Conservation (phyloP, 148 eudicot species). For the Cornus florida region DNA sequence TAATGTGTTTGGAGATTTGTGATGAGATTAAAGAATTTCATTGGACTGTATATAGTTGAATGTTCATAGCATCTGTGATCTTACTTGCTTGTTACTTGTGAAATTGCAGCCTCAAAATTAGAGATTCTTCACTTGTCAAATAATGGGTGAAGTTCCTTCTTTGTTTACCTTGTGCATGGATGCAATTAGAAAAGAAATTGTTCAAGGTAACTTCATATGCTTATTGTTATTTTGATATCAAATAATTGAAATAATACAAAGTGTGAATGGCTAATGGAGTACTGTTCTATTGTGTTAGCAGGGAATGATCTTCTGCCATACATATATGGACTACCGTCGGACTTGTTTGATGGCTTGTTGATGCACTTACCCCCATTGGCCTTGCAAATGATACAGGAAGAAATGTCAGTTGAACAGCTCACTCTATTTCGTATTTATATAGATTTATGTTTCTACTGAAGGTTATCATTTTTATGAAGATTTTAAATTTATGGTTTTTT, state of each 20-base stretch:
- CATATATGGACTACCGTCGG: slow-evolving; percentile 60
- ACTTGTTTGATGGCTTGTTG: slow-evolving; percentile 67
- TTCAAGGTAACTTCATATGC: slow-evolving; percentile 28
- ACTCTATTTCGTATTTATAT: background rate
- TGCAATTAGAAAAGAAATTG: slow-evolving; percentile 33
- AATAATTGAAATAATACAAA: background rate
- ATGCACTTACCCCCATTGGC: slow-evolving; percentile 62
- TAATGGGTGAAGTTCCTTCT: slow-evolving; percentile 25
- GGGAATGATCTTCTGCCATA: slow-evolving; percentile 46
- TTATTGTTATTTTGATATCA: background rate
- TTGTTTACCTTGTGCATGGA: slow-evolving; percentile 38
- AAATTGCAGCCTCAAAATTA: background rate
- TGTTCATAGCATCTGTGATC: background rate
- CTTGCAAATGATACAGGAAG: slow-evolving; percentile 53
- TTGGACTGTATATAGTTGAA: background rate
- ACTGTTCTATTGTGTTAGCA: slow-evolving; percentile 1
- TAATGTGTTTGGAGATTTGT: too few species aligned
- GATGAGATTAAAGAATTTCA: too few species aligned
- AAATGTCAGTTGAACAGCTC: slow-evolving; percentile 39
- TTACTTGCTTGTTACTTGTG: background rate
- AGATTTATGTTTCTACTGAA: background rate
- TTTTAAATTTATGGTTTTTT: too few species aligned
- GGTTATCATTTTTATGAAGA: too few species aligned
- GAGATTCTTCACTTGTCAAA: background rate
- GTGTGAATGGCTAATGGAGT: background rate